phyloP scores from a whole-genome alignment of 2,329 filamentous ascomycete genomes.

The Orbilia brochopaga region DNA sequence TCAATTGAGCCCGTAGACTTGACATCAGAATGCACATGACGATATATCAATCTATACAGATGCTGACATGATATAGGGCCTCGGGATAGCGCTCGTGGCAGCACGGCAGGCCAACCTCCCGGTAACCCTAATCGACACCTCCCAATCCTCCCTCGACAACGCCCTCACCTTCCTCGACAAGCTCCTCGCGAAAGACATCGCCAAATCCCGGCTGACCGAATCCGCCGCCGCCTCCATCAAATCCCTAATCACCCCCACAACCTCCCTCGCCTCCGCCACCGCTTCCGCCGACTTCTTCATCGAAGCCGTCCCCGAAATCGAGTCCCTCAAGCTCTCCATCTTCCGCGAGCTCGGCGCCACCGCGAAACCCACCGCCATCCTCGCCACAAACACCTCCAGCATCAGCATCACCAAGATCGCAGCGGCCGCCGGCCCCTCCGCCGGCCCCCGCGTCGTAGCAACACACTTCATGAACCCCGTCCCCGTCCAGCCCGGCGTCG shows the following conservation, averaged over 20 bases:
- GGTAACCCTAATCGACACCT: constrained; percentile 84
- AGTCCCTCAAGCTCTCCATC: constrained; percentile 82
- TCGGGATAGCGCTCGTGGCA: constrained; percentile 94
- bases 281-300: constrained; percentile 90
- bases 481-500: constrained; percentile 93
- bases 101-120: constrained; percentile 82
- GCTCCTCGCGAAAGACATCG: constrained; percentile 87
- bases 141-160: constrained; percentile 83
- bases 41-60: too few species aligned
- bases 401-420: constrained; percentile 97
- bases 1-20: too few species aligned
- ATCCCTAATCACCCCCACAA: constrained; percentile 71
- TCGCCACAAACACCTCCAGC: constrained; percentile 98
- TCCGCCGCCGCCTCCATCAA: constrained; percentile 77
- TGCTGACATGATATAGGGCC: constrained; percentile 67
- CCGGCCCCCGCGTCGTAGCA: constrained; percentile 84
- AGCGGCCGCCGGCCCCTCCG: constrained; percentile 73
- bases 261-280: constrained; percentile 75
- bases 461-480: constrained; percentile 99
- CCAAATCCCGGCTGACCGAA: constrained; percentile 83
- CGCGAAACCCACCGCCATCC: constrained; percentile 81
- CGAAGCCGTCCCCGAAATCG: constrained; percentile 90
- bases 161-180: constrained; percentile 88
- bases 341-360: constrained; percentile 82
- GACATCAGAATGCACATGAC: too few species aligned